A percentile compares a stretch with the other conserved stretches of the same genome.
These are phyloP conservation scores for Wickerhamomyces xylosicus DNA, from an alignment of 805 yeast genomes.

Conservation along the genomic window DNA sequence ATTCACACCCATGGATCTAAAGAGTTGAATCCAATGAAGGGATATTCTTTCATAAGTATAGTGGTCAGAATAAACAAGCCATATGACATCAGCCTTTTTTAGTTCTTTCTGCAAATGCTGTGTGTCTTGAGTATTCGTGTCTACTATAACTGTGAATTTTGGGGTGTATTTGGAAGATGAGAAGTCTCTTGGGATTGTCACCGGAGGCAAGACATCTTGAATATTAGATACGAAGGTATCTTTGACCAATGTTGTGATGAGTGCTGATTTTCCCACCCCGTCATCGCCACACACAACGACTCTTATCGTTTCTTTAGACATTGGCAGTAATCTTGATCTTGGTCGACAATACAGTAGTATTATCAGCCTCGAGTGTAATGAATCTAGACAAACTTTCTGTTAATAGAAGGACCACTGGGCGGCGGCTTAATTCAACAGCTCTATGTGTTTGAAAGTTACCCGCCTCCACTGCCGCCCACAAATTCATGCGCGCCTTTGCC, in stretches of 20 bases:
- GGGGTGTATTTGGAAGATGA: constrained; percentile 50
- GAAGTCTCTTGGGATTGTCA: constrained; percentile 70
- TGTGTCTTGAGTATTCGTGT: constrained; percentile 65
- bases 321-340: constrained; percentile 3
- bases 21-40: constrained; percentile 88
- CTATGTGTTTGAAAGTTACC: no score
- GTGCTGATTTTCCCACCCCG: constrained; percentile 72
- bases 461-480: no score
- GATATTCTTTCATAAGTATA: constrained; percentile 90
- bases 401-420: no score
- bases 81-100: constrained; percentile 78
- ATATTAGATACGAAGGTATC: constrained; percentile 71
- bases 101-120: constrained; percentile 57
- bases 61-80: constrained; percentile 92
- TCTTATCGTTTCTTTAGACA: constrained; percentile 47
- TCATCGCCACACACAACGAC: constrained; percentile 94
- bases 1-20: constrained; percentile 88
- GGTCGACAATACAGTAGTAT: no score
- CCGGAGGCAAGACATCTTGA: constrained; percentile 73
- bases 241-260: constrained; percentile 73
- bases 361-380: no score
- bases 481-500: no score
- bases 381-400: no score
- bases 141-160: constrained; percentile 62
- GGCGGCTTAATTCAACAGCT: no score